Conservation (phyloP, 2,329 filamentous ascomycete species). For the Aspergillus melleus region DNA sequence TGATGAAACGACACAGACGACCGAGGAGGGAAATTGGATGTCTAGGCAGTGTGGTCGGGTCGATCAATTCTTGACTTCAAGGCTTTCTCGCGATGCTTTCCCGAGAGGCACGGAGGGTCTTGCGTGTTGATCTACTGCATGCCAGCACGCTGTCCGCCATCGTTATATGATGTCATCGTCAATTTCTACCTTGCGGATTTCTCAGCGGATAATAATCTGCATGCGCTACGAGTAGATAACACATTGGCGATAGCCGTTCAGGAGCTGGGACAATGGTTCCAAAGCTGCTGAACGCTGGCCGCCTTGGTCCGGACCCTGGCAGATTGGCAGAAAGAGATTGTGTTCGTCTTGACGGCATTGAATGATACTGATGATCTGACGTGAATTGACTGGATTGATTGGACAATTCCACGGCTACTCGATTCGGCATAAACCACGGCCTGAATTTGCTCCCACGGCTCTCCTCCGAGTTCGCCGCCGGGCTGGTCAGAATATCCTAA, state of each 20-base stretch:
- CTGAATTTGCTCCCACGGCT: neutral
- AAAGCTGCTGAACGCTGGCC: neutral
- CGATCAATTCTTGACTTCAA: neutral
- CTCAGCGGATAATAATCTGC: neutral
- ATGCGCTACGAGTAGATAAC: too few species aligned
- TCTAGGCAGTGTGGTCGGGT: neutral
- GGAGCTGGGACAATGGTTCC: neutral
- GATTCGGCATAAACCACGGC: neutral
- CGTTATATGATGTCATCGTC: neutral
- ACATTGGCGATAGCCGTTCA: neutral
- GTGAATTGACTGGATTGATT: neutral
- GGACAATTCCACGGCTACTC: neutral
- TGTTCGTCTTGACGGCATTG: neutral
- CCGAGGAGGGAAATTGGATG: neutral
- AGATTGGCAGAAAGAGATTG: neutral
- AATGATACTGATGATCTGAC: neutral
- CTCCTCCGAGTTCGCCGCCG: constrained; percentile 5
- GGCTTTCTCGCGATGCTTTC: neutral
- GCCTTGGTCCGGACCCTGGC: neutral
- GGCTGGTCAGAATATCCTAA: neutral
- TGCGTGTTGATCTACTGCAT: neutral
- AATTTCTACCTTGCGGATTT: too few species aligned
- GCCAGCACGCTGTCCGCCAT: neutral
- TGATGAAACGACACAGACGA: neutral
- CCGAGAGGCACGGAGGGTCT: neutral